Conservation (phyloP, 1,284 basidiomycete genomes). For the Exobasidium rhododendri region DNA sequence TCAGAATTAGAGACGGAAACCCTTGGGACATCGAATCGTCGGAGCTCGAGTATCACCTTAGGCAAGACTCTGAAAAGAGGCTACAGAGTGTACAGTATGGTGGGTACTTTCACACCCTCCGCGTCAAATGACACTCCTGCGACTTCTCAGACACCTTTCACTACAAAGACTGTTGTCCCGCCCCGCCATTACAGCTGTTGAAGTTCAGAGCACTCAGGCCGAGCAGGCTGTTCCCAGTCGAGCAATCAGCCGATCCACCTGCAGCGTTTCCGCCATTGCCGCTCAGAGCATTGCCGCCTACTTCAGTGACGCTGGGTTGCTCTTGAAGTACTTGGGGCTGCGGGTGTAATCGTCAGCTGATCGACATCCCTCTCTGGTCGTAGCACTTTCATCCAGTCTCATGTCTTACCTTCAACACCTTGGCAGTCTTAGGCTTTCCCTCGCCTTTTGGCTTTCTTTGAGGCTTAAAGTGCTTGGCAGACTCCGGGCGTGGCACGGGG, state of each 20-base stretch:
- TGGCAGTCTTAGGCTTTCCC: no score
- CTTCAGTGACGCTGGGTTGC: neutral
- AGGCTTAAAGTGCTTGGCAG: no score
- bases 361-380: no score
- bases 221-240: conserved; percentile 15
- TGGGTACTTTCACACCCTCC: no score
- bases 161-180: neutral
- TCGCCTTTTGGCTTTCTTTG: no score
- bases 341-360: neutral
- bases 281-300: conserved; percentile 15
- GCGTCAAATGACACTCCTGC: no score
- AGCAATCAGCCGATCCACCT: conserved; percentile 18
- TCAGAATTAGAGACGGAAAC: neutral
- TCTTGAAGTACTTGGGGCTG: neutral
- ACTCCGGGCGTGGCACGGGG: no score
- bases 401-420: no score
- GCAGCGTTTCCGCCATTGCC: conserved; percentile 21
- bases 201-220: conserved; percentile 22
- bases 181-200: conserved; percentile 21
- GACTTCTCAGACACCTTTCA: neutral
- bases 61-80: neutral
- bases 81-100: neutral
- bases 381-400: no score
- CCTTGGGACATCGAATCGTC: neutral
- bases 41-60: neutral